These are phyloP conservation scores for Dipodascus geniculatus DNA, from an alignment of 805 yeast genomes.

Conservation along the genomic window DNA sequence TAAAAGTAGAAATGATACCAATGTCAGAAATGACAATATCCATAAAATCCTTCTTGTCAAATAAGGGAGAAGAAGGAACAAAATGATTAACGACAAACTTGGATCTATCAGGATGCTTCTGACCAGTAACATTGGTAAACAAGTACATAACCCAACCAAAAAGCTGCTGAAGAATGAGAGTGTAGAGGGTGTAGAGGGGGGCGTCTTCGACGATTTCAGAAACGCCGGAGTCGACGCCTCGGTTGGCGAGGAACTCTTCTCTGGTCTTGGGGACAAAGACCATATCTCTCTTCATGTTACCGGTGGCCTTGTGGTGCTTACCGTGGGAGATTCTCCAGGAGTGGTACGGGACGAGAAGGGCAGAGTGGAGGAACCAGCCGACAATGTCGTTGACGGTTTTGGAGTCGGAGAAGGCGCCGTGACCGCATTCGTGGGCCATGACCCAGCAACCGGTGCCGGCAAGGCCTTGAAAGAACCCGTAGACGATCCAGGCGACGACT, in stretches of 20 bases:
- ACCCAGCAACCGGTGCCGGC: conserved; percentile 76
- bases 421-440: conserved; percentile 87
- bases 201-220: conserved; percentile 59
- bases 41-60: conserved; percentile 62
- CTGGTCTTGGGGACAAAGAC: conserved; percentile 69
- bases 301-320: conserved; percentile 86
- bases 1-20: conserved; percentile 46
- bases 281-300: conserved; percentile 72
- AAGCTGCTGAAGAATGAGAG: conserved; percentile 53
- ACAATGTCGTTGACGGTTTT: conserved; percentile 62
- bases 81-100: conserved; percentile 50
- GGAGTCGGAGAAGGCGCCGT: conserved; percentile 70
- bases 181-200: conserved; percentile 50
- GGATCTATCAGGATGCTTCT: conserved; percentile 39
- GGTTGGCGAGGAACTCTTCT: conserved; percentile 37
- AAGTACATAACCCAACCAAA: conserved; percentile 70
- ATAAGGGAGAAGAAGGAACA: conserved; percentile 61
- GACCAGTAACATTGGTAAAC: conserved; percentile 66
- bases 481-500: conserved; percentile 45
- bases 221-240: conserved; percentile 19
- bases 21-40: conserved; percentile 61
- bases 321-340: conserved; percentile 80
- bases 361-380: conserved; percentile 78
- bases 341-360: conserved; percentile 71
- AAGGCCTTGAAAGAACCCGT: conserved; percentile 46